phyloP scores from a whole-genome alignment of 306 rosid genomes.

The Cucurbita ficifolia region DNA sequence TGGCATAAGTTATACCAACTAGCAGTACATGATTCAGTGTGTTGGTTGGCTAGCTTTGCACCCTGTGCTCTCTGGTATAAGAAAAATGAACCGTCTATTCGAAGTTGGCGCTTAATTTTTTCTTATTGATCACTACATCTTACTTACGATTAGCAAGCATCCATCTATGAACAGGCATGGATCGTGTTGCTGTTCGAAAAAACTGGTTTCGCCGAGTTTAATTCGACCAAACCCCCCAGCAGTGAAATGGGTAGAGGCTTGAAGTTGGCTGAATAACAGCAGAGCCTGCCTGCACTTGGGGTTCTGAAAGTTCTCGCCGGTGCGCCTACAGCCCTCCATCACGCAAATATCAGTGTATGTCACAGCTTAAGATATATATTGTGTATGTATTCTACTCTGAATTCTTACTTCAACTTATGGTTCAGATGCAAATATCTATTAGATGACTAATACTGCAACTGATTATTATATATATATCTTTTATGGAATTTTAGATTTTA shows the following conservation, averaged over 20 bases:
- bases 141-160: neutral
- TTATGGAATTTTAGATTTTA: too few relatives aligned
- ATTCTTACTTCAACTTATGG: neutral
- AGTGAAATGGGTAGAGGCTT: neutral
- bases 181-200: neutral
- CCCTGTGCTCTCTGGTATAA: neutral
- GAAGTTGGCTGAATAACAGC: neutral
- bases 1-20: neutral
- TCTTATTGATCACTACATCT: too few relatives aligned
- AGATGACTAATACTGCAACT: too few relatives aligned
- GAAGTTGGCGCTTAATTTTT: neutral
- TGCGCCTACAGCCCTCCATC: conserved; percentile 1
- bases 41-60: neutral
- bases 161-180: neutral
- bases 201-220: neutral
- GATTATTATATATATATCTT: too few relatives aligned
- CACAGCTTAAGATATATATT: neutral
- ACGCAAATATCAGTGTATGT: neutral
- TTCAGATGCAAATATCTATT: too few relatives aligned
- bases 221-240: neutral
- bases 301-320: too few relatives aligned
- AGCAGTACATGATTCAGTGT: neutral
- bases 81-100: neutral
- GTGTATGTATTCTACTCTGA: neutral
- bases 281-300: neutral